Base-by-base conservation (phyloP, 768 basidiomycete species). In the Dentipellis sp. region DNA sequence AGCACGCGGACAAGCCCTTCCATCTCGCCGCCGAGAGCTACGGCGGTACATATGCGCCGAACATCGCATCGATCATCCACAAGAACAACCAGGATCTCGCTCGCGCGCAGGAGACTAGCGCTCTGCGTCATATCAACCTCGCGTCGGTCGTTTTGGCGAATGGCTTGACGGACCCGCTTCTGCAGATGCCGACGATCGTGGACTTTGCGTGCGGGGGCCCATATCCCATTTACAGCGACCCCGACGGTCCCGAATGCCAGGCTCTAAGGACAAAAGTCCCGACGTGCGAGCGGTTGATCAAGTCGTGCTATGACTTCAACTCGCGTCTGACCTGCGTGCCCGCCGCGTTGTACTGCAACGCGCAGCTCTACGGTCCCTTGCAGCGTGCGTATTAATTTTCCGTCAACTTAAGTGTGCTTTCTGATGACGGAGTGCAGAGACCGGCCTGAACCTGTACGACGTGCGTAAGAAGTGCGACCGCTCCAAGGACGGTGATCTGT, bases 361-460 rank as follows among this genome's bases (percentile, higher is more conserved):
- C 76, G 36, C 87, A 90, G 66, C 69, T 94, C 11, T 81, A 81
- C 58, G 81, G 74, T 6, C 84, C 88, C 17, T 72, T 94, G 16
- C 78, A 85, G 68, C 78, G 87, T 88, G 64, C 53, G 84, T 75
- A 38, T 23, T 34, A 34, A 9, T 11, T 7, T 17, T 4, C 10
- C 47, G 19, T 4, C 19, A 9, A 11, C 10, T 19, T 0, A 0
- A 34, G 11, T 49, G n/a, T 19, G 42, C 39, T 22, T 48, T 56
- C 50, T 48, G 14, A 17, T 36, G 21, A 40, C 48, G 42, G 35
- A 34, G 23, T 40, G 58, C 39, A 87, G 83, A 86, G 69, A 74
- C 76, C n/a, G 88, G 87, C 2, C 67, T 86, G 50, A 98, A 97
- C 71, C 84, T 90, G 9, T 98, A 97, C 69, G 94, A 97, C 64